phyloP scores from a whole-genome alignment of 768 basidiomycete genomes.

The Asterophora parasitica region DNA sequence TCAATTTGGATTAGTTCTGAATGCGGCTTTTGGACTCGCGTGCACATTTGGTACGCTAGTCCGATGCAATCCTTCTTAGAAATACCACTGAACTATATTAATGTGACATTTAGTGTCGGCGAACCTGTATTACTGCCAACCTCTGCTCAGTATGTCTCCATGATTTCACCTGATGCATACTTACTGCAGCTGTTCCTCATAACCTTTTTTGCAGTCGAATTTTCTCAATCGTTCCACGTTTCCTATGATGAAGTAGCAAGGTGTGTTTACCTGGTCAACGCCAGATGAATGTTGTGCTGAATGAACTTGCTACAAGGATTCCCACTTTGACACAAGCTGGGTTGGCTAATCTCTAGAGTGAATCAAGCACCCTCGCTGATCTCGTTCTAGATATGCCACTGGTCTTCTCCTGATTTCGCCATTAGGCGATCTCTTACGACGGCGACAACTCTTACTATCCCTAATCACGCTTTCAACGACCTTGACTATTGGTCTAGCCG shows the following conservation, averaged over 20 bases:
- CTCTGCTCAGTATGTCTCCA: slow-evolving; percentile 55
- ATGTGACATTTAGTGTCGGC: slow-evolving; percentile 42
- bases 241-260: slow-evolving; percentile 35
- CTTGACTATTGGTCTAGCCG: slow-evolving; percentile 67
- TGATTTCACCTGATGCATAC: too few relatives aligned
- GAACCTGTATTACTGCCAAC: slow-evolving; percentile 85
- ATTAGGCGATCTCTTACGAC: slow-evolving; percentile 75
- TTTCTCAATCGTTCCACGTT: slow-evolving; percentile 33
- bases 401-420: slow-evolving; percentile 77
- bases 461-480: slow-evolving; percentile 48
- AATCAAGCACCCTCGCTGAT: background rate
- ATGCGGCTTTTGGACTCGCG: slow-evolving; percentile 55
- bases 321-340: slow-evolving; percentile 68
- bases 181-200: background rate
- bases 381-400: slow-evolving; percentile 51
- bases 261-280: slow-evolving; percentile 16
- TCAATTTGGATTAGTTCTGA: slow-evolving; percentile 48
- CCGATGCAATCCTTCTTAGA: background rate
- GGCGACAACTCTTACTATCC: slow-evolving; percentile 63
- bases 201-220: slow-evolving; percentile 31
- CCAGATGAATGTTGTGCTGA: slow-evolving; percentile 19
- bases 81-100: background rate
- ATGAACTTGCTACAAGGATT: slow-evolving; percentile 33
- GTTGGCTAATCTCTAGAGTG: slow-evolving; percentile 27
- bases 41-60: slow-evolving; percentile 45